Base-by-base conservation (phyloP, 176 grass and related monocot species). In the Oryza glumipatula region DNA sequence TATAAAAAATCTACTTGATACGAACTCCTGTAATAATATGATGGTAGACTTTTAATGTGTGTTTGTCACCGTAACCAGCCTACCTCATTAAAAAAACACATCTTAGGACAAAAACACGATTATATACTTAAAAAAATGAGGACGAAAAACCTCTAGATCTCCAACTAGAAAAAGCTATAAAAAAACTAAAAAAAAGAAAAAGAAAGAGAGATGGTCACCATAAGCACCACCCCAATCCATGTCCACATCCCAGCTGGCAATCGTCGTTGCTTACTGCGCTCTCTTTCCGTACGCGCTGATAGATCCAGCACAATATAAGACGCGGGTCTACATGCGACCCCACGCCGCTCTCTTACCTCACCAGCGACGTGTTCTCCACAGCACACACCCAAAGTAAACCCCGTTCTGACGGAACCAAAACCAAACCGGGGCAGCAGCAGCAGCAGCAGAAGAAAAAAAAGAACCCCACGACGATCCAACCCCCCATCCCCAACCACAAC, bases 231-330 rank as follows among this genome's bases (percentile, higher is more conserved):
- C 76, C 23, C 30, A 32, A 73, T 58, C 76, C 24, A 73, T 58
- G 39, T 38, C 23, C 13, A 30, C 19, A 16, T 47, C 7, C 22
- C 6, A 16, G 52, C 35, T 5, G 21, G 39, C 76, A 79, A 66
- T 19, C 14, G 23, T 41, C 80, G 21, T 51, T 14, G 65, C 75
- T 79, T 63, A n/a, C 68, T 33, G 6, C 15, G 22, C 32, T 48
- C 23, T 33, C 83, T 58, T 61, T 65, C 71, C 82, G 76, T 68
- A 72, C 76, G 36, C 39, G 74, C 28, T 5, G 86, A 64, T 68
- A 39, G 82, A 85, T 89, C 70, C 81, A 73, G 5, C 65, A 70
- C 54, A 45, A 33, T 1, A 67, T 32, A 60, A 26, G 21, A 36
- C 19, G 63, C 28, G 35, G 70, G 44, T 14, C 74, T 9, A 51